Evolutionary conservation across 306 rosid genomes (phyloP).

Genomic region (Prunus davidiana): DNA sequence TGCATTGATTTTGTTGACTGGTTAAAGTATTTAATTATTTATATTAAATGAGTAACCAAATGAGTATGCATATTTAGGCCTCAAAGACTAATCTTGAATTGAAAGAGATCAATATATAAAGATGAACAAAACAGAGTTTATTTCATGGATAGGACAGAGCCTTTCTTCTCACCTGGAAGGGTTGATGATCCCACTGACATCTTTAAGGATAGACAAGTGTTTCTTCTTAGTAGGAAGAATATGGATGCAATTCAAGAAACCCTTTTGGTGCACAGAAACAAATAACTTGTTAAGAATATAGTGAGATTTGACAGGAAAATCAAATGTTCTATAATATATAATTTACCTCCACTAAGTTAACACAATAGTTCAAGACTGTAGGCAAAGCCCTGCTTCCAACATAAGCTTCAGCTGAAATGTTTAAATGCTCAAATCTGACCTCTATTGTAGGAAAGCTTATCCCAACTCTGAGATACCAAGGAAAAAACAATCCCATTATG

Average conservation of each 20-base stretch:
- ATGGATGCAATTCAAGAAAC: conserved; percentile 11
- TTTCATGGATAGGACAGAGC: too few relatives aligned
- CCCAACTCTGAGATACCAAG: conserved; percentile 14
- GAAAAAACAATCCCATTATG: background rate
- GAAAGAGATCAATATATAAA: too few relatives aligned
- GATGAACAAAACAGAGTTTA: too few relatives aligned
- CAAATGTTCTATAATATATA: too few relatives aligned
- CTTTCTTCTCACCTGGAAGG: conserved; percentile 12
- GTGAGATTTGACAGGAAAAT: background rate
- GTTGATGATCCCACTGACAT: conserved; percentile 23
- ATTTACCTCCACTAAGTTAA: conserved; percentile 14
- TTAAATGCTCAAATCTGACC: conserved; percentile 15
- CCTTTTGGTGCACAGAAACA: conserved; percentile 4
- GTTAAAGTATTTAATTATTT: too few relatives aligned
- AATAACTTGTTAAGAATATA: background rate
- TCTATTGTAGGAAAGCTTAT: conserved; percentile 14
- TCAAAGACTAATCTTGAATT: background rate
- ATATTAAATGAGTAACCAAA: too few relatives aligned
- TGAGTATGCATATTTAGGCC: background rate
- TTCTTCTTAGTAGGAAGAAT: conserved; percentile 15
- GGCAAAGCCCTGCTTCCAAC: conserved; percentile 20
- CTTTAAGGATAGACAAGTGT: conserved; percentile 8
- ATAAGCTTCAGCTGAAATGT: conserved; percentile 8
- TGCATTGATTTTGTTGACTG: too few relatives aligned
- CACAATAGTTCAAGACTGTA: conserved; percentile 16